These are phyloP conservation scores for Aspergillus sclerotioniger DNA, from an alignment of 495 filamentous ascomycete species.

Conservation along the genomic window DNA sequence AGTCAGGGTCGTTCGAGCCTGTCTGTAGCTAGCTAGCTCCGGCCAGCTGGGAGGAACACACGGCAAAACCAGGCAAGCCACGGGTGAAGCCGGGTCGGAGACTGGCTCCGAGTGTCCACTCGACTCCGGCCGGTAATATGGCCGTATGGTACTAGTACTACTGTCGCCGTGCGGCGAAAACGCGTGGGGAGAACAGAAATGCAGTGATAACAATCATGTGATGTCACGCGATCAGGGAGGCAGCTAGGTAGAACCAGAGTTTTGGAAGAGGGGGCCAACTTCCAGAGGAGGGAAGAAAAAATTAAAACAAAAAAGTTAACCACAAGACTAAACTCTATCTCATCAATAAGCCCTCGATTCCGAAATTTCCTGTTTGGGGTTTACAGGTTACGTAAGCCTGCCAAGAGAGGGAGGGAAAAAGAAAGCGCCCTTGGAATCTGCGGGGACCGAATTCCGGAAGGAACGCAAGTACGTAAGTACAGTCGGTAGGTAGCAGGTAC, in stretches of 20 bases:
- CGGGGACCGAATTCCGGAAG: background rate
- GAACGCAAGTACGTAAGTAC: too few relatives aligned
- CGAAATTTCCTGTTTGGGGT: background rate
- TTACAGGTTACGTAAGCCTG: background rate
- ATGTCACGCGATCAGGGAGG: background rate
- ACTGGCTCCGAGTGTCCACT: slow-evolving; percentile 15
- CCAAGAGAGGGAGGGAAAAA: background rate
- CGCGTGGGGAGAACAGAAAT: background rate
- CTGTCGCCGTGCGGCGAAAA: too few relatives aligned
- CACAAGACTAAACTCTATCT: background rate
- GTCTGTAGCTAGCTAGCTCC: background rate
- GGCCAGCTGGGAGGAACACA: background rate
- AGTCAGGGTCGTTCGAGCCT: background rate
- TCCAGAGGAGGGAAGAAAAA: background rate
- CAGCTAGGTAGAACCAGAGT: too few relatives aligned
- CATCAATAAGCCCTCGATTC: background rate
- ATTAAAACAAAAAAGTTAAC: background rate
- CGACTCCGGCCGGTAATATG: background rate
- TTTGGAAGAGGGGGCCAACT: background rate
- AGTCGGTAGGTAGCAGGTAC: too few relatives aligned
- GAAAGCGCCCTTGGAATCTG: background rate
- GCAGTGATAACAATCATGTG: background rate
- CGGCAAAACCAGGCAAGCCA: slow-evolving; percentile 5
- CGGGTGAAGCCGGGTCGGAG: slow-evolving; percentile 30
- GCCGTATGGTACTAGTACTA: background rate